Evolutionary conservation across 768 basidiomycete species (phyloP).

Genomic region (Neoboletus brunneissimus): DNA sequence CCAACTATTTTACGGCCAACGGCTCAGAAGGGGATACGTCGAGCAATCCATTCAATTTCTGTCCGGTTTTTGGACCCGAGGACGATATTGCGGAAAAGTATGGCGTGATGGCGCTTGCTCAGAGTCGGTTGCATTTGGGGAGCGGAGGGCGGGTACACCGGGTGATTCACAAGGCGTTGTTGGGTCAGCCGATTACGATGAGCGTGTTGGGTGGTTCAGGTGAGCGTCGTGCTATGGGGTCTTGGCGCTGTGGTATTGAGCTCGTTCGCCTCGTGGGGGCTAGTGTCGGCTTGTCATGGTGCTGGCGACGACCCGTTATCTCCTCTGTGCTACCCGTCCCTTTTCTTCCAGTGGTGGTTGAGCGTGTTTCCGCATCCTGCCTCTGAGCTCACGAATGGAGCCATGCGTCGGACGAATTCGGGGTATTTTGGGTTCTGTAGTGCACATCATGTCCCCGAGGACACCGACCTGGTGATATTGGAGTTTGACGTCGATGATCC

Average conservation of each 20-base stretch:
- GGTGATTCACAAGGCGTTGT: conserved; percentile 77
- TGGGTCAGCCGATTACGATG: conserved; percentile 85
- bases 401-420: conserved; percentile 87
- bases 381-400: conserved; percentile 96
- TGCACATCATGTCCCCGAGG: conserved; percentile 89
- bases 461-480: conserved; percentile 90
- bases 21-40: conserved; percentile 33
- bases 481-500: conserved; percentile 93
- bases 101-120: conserved; percentile 68
- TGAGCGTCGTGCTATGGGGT: conserved; percentile 35
- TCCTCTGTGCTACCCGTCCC: conserved; percentile 84
- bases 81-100: conserved; percentile 80
- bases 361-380: conserved; percentile 97
- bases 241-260: background rate
- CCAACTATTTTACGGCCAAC: conserved; percentile 26
- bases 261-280: background rate
- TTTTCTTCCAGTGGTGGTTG: conserved; percentile 98
- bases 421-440: conserved; percentile 96
- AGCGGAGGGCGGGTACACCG: conserved; percentile 81
- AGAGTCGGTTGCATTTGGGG: conserved; percentile 73
- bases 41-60: conserved; percentile 81
- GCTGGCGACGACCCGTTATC: conserved; percentile 89
- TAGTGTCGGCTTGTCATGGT: conserved; percentile 92
- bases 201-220: conserved; percentile 88
- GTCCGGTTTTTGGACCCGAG: conserved; percentile 80